Base-by-base conservation (phyloP, 2,329 filamentous ascomycete species). In the Aureobasidium sp. region DNA sequence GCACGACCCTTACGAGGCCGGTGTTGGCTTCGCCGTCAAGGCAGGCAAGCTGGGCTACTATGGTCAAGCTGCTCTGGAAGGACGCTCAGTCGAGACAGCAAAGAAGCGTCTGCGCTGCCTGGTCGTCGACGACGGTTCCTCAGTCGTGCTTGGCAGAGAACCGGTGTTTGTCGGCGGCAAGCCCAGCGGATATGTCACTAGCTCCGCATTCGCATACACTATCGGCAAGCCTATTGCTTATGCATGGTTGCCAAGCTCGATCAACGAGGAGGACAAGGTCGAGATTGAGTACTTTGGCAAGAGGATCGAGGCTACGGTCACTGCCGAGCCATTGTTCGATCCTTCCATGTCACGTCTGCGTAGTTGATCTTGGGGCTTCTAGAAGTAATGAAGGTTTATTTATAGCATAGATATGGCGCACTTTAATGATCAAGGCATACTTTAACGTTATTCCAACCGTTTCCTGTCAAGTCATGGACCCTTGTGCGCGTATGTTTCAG, bases 231-330 rank as follows among this genome's bases (percentile, higher is more conserved):
- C 84, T 0, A 75, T 86, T 14, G 84, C 82, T 0, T 86, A 82
- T 68, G 80, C 83, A 0, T 85, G 82, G 73, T 71, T 87, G 14
- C 83, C 83, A 0, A 75, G 70, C 12, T 67, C 66, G 1, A 67
- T 85, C 2, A 62, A 59, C 0, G 78, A 82, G 47, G 83, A 51
- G 83, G 75, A 79, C 3, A 62, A 66, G 0, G 82, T 87, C 0
- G 82, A 86, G 67, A 77, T 87, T 62, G 83, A 85, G 66, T 87
- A 87, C 68, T 87, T 87, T 70, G 82, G 83, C 5, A 73, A 72
- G 62, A 75, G 76, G 12, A 79, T 86, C 58, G 66, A 67, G 55
- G 84, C 84, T 0, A 85, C 82, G 3, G 79, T 87, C 0, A 72
- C 74, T 0, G 64, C 73, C 1, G 82, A 84, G 51, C 79, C 82